Percentiles rank a stretch among this genome's conserved stretches.
Evolutionary conservation across 768 basidiomycete genomes (phyloP).

Genomic region (Pleurotus tuoliensis): DNA sequence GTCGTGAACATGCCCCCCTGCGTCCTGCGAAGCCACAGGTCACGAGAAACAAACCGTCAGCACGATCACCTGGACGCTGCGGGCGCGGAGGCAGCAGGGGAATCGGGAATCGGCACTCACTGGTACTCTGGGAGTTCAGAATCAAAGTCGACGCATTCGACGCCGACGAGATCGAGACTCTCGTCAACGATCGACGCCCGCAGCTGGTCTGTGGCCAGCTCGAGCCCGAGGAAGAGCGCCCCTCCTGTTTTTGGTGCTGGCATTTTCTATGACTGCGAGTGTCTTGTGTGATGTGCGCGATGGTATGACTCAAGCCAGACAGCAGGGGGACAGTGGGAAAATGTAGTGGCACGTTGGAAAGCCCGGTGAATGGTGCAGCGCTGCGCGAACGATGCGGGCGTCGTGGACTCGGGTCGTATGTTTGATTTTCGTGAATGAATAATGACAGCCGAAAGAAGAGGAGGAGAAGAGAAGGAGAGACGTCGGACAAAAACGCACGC

Average conservation of each 20-base stretch:
- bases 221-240: constrained; percentile 77
- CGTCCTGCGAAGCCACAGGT: constrained; percentile 45
- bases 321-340: too few species aligned
- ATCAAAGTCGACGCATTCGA: constrained; percentile 83
- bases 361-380: too few species aligned
- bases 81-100: constrained; percentile 13
- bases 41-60: neutral
- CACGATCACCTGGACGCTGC: neutral
- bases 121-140: constrained; percentile 75
- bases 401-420: too few species aligned
- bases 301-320: too few species aligned
- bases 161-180: constrained; percentile 74
- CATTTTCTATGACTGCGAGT: constrained; percentile 21
- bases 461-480: neutral
- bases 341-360: too few species aligned
- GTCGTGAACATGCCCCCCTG: constrained; percentile 86
- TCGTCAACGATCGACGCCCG: constrained; percentile 83
- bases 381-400: too few species aligned
- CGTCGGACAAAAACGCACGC: neutral
- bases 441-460: neutral
- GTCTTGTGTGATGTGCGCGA: too few species aligned
- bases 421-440: neutral
- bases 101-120: constrained; percentile 41
- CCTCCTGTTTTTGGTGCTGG: constrained; percentile 41
- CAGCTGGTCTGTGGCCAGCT: constrained; percentile 80